Evolutionary conservation across 2,329 filamentous ascomycete species (phyloP).

Genomic region (Epichloe elymi): DNA sequence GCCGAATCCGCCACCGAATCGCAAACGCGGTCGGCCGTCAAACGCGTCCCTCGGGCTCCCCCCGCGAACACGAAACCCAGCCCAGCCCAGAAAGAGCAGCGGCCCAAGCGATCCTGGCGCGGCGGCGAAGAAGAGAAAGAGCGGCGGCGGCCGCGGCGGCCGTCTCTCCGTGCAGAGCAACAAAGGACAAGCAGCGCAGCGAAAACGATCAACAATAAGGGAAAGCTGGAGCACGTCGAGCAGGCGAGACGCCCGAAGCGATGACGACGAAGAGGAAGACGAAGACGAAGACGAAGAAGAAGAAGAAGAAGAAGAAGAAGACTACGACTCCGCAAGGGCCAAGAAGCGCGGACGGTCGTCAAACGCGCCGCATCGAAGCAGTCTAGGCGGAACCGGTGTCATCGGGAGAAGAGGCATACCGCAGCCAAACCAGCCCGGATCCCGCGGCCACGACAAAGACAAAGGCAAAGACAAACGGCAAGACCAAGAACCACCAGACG

Average conservation of each 20-base stretch:
- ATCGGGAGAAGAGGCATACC: constrained; percentile 6
- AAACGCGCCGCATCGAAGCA: not conserved
- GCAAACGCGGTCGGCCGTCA: constrained; percentile 25
- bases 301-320: not conserved
- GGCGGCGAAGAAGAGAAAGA: not conserved
- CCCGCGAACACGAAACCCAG: not conserved
- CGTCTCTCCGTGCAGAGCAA: constrained; percentile 15
- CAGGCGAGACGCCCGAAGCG: not conserved
- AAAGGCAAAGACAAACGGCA: constrained; percentile 5
- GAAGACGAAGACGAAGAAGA: constrained; percentile 10
- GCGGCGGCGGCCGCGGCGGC: not conserved
- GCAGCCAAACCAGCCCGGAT: constrained; percentile 3
- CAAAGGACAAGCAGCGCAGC: not conserved
- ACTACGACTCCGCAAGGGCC: not conserved
- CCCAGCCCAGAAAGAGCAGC: not conserved
- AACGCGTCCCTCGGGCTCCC: not conserved
- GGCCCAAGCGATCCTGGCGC: not conserved
- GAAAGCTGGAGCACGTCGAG: not conserved
- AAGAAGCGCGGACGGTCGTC: not conserved
- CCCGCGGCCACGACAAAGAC: not conserved
- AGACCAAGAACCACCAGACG: constrained; percentile 6
- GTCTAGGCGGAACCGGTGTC: not conserved
- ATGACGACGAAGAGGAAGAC: constrained; percentile 10
- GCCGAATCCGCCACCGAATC: constrained; percentile 19
- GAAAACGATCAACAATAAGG: not conserved